Conservation (phyloP, 2,329 filamentous ascomycete species). For the Claviceps sorghi region DNA sequence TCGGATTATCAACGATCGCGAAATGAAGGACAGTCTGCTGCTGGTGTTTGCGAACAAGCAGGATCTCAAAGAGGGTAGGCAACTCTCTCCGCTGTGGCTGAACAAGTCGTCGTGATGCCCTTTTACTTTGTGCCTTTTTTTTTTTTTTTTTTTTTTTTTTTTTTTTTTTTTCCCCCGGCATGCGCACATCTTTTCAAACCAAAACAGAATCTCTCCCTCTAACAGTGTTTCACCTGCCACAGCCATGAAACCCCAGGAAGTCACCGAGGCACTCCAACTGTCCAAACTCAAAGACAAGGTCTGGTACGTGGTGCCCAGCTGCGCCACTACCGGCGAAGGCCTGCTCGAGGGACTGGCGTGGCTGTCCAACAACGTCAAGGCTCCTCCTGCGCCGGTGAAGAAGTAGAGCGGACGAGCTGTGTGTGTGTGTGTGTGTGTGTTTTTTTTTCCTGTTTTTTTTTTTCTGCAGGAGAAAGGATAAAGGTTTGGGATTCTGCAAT, state of each 20-base stretch:
- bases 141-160: background rate
- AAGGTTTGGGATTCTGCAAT: too few relatives aligned
- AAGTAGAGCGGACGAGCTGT: slow-evolving; percentile 31
- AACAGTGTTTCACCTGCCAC: background rate
- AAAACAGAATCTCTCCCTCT: background rate
- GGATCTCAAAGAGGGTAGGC: slow-evolving; percentile 76
- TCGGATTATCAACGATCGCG: slow-evolving; percentile 96
- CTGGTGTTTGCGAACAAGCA: slow-evolving; percentile 99
- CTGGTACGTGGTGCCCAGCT: slow-evolving; percentile 74
- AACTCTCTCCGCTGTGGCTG: too few relatives aligned
- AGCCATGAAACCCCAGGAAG: slow-evolving; percentile 69
- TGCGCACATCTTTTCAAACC: too few relatives aligned
- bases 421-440: too few relatives aligned
- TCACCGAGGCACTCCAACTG: slow-evolving; percentile 64
- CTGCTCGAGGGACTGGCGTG: slow-evolving; percentile 69
- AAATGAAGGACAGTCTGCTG: slow-evolving; percentile 92
- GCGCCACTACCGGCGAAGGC: slow-evolving; percentile 68
- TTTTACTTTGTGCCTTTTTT: too few relatives aligned
- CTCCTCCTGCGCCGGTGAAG: slow-evolving; percentile 39
- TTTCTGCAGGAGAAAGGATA: background rate
- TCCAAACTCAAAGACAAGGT: slow-evolving; percentile 67
- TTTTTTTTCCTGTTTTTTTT: background rate
- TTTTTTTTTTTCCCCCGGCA: background rate
- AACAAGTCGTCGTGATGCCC: too few relatives aligned
- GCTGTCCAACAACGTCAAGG: slow-evolving; percentile 75